Percentiles rank a stretch among this genome's conserved stretches.
Evolutionary conservation across 2,329 filamentous ascomycete genomes (phyloP).

Genomic region (Xylaria sp.): DNA sequence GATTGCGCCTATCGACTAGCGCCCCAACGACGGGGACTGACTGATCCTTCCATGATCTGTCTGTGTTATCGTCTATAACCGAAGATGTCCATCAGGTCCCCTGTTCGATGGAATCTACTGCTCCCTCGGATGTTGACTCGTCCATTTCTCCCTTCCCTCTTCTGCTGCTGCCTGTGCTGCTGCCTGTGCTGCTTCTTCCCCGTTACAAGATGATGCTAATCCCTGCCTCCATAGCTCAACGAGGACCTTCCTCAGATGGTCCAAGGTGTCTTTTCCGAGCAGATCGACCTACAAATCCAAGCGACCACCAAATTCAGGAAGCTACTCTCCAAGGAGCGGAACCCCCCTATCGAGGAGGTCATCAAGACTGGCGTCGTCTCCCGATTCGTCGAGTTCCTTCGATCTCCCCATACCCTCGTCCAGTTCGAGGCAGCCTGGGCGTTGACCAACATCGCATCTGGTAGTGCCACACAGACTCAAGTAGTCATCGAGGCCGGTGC

Average conservation of each 20-base stretch:
- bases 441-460: constrained; percentile 97
- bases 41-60: not conserved
- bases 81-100: not conserved
- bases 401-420: constrained; percentile 94
- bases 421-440: constrained; percentile 99
- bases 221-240: constrained; percentile 67
- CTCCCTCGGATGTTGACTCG: not conserved
- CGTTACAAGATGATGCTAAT: constrained; percentile 36
- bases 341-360: constrained; percentile 97
- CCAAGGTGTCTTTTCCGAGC: constrained; percentile 94
- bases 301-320: constrained; percentile 99
- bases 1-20: not conserved
- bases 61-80: not conserved
- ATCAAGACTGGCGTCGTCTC: constrained; percentile 98
- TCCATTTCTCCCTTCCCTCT: not conserved
- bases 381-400: constrained; percentile 97
- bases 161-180: not conserved
- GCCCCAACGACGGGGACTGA: not conserved
- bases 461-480: constrained; percentile 95
- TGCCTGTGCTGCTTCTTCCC: not conserved
- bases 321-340: constrained; percentile 96
- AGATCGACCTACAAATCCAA: constrained; percentile 96
- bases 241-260: constrained; percentile 99
- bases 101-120: not conserved
- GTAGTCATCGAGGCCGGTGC: constrained; percentile 98